Conservation (phyloP, 2,329 filamentous ascomycete species). For the Beauveria bassiana region DNA sequence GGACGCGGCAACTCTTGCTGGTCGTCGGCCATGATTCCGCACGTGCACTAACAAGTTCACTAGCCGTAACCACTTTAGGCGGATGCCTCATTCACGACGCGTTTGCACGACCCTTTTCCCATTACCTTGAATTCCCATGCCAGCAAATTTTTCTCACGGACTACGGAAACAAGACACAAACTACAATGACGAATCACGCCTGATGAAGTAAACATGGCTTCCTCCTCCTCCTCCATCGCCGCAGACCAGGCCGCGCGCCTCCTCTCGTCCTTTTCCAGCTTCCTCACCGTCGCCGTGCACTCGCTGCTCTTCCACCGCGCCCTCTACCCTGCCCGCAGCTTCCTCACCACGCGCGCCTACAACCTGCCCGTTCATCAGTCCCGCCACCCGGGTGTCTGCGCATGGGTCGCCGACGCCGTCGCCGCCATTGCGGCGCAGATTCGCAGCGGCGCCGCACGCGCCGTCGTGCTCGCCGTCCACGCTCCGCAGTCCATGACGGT, state of each 20-base stretch:
- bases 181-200: neutral
- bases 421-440: conserved; percentile 64
- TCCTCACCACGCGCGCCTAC: conserved; percentile 72
- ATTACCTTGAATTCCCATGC: neutral
- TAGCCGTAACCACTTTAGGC: conserved; percentile 3
- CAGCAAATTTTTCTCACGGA: too few relatives aligned
- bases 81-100: neutral
- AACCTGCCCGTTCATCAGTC: conserved; percentile 79
- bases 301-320: conserved; percentile 75
- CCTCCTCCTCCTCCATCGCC: conserved; percentile 22
- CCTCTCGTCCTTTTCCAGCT: conserved; percentile 64
- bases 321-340: conserved; percentile 72
- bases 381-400: conserved; percentile 76
- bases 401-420: conserved; percentile 78
- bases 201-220: neutral
- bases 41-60: neutral
- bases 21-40: neutral
- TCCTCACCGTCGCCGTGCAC: conserved; percentile 77
- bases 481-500: conserved; percentile 31
- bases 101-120: neutral
- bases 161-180: neutral
- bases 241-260: conserved; percentile 44
- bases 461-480: conserved; percentile 43
- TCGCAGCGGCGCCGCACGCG: conserved; percentile 42
- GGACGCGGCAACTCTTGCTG: neutral